Evolutionary conservation across 176 grass and related monocot species (phyloP).

Genomic region (Hyparrhenia diplandra): DNA sequence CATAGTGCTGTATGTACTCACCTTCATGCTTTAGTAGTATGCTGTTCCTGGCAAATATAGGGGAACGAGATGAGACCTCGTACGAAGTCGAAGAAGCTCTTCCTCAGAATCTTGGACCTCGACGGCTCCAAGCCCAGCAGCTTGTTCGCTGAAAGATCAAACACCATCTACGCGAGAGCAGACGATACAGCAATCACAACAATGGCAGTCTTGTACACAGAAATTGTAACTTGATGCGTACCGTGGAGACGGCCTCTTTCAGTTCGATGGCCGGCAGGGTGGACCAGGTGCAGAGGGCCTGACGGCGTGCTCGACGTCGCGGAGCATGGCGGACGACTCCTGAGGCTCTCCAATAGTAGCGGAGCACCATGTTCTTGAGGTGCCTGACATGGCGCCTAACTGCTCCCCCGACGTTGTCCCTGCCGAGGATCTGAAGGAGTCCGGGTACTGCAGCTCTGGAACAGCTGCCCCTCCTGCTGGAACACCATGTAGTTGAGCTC

Average conservation of each 20-base stretch:
- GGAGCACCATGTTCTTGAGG: slow-evolving; percentile 69
- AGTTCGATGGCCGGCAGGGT: slow-evolving; percentile 40
- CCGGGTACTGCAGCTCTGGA: slow-evolving; percentile 88
- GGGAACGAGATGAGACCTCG: slow-evolving; percentile 73
- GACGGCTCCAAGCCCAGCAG: slow-evolving; percentile 49
- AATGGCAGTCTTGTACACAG: background rate
- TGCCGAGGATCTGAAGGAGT: slow-evolving; percentile 72
- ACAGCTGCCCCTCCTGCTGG: slow-evolving; percentile 74
- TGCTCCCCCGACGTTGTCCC: slow-evolving; percentile 52
- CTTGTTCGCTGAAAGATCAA: slow-evolving; percentile 72
- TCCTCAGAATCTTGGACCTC: slow-evolving; percentile 51
- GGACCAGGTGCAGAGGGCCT: slow-evolving; percentile 47
- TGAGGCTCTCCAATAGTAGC: slow-evolving; percentile 55
- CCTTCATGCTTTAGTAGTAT: slow-evolving; percentile 75
- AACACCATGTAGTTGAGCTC: slow-evolving; percentile 63
- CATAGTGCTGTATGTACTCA: background rate
- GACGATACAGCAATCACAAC: background rate
- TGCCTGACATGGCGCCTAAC: slow-evolving; percentile 72
- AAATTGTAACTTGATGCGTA: background rate
- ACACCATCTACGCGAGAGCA: slow-evolving; percentile 53
- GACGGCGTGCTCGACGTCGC: slow-evolving; percentile 26
- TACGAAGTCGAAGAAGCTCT: slow-evolving; percentile 68
- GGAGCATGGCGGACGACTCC: slow-evolving; percentile 24
- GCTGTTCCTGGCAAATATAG: slow-evolving; percentile 70
- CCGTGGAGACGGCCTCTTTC: slow-evolving; percentile 41